A percentile compares a stretch with the other conserved stretches of the same genome.
Evolutionary conservation across 2,329 filamentous ascomycete genomes (phyloP).

Genomic region (Neofusicoccum sp.): DNA sequence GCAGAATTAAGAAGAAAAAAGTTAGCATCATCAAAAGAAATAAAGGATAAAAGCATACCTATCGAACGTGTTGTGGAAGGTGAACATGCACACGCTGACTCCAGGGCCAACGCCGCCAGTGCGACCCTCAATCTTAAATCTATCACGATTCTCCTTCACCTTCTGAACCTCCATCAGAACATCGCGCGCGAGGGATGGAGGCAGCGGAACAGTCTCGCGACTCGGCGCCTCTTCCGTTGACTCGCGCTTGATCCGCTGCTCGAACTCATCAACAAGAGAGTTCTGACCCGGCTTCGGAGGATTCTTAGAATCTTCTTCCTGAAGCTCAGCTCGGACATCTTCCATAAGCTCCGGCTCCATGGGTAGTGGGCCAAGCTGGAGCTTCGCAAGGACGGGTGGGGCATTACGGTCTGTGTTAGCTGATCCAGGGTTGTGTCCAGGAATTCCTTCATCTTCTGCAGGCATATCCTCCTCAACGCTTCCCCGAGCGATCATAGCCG

Average conservation of each 20-base stretch:
- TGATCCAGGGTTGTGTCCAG: conserved; percentile 64
- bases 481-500: conserved; percentile 57
- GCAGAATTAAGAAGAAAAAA: conserved; percentile 37
- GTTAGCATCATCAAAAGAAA: conserved; percentile 14
- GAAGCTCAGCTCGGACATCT: conserved; percentile 82
- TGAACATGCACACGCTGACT: conserved; percentile 94
- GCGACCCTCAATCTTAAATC: conserved; percentile 81
- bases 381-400: conserved; percentile 56
- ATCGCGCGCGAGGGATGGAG: conserved; percentile 82
- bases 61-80: conserved; percentile 94
- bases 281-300: conserved; percentile 68
- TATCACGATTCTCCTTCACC: conserved; percentile 86
- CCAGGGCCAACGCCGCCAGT: conserved; percentile 80
- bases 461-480: conserved; percentile 58
- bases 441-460: conserved; percentile 67
- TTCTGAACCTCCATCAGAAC: conserved; percentile 93
- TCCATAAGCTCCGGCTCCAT: conserved; percentile 79
- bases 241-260: conserved; percentile 83
- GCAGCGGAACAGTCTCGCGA: conserved; percentile 77
- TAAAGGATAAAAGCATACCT: conserved; percentile 55
- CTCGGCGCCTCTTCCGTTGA: conserved; percentile 80
- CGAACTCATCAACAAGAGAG: conserved; percentile 83
- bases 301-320: conserved; percentile 77
- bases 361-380: conserved; percentile 78
- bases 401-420: conserved; percentile 60